Percentiles rank a stretch among this genome's conserved stretches.
Conservation (phyloP, 1,139 yeast species). For the Saccharomyces hybrid region DNA sequence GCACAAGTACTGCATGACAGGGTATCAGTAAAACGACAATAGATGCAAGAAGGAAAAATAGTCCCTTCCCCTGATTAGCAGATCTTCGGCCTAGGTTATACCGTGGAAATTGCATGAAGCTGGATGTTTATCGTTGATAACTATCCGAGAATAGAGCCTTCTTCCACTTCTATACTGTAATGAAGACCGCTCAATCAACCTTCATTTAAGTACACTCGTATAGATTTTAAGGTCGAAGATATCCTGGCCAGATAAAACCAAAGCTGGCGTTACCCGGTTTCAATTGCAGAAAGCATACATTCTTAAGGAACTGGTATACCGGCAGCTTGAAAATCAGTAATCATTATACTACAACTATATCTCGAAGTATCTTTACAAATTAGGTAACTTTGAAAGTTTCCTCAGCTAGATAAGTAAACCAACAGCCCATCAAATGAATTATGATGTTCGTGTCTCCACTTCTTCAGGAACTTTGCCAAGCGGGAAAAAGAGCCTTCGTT, state of each 20-base stretch:
- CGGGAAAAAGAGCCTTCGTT: slow-evolving; percentile 8
- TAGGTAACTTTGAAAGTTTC: neutral
- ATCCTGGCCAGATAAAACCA: neutral
- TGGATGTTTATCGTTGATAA: neutral
- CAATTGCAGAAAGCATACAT: neutral
- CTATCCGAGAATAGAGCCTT: neutral
- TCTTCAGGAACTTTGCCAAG: slow-evolving; percentile 17
- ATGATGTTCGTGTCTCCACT: slow-evolving; percentile 21
- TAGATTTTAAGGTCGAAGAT: neutral
- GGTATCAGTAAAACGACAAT: neutral
- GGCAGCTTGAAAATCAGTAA: too few relatives aligned
- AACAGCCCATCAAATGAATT: slow-evolving; percentile 17
- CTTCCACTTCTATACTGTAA: neutral
- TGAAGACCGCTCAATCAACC: neutral
- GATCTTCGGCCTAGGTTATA: neutral
- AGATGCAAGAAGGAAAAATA: slow-evolving; percentile 3
- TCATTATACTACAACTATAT: neutral
- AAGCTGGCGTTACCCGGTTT: neutral
- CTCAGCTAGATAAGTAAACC: neutral
- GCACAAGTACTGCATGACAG: slow-evolving; percentile 10
- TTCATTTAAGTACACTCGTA: neutral
- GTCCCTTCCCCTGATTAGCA: neutral
- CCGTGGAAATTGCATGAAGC: neutral
- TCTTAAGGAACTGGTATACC: neutral
- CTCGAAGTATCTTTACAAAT: neutral